Conservation (phyloP, 306 rosid species). For the Cicer pinnatifidum region DNA sequence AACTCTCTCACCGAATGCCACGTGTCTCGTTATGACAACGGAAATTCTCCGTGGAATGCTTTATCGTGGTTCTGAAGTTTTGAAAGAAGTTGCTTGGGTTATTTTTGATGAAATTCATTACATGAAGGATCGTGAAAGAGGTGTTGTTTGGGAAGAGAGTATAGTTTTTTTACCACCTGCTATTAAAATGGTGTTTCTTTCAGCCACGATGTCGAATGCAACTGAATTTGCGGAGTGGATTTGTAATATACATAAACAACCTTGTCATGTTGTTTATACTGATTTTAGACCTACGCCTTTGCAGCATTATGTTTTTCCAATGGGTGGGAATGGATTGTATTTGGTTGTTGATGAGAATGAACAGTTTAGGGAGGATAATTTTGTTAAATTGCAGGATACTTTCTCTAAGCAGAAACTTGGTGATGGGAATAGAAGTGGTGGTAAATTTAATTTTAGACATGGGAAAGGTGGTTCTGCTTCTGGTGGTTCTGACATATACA, state of each 20-base stretch:
- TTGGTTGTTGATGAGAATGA: constrained; percentile 89
- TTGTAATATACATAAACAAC: constrained; percentile 86
- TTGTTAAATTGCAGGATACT: constrained; percentile 71
- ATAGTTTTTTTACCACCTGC: constrained; percentile 91
- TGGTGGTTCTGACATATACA: constrained; percentile 90
- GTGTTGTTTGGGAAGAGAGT: constrained; percentile 99
- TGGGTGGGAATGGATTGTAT: constrained; percentile 82
- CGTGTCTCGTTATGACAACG: constrained; percentile 89
- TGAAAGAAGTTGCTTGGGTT: constrained; percentile 96
- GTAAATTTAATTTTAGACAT: constrained; percentile 61
- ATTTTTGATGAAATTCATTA: constrained; percentile 95
- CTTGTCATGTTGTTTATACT: constrained; percentile 94
- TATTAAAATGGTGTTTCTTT: constrained; percentile 91
- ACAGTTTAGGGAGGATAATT: constrained; percentile 84
- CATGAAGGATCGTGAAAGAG: constrained; percentile 96
- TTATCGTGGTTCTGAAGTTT: constrained; percentile 86
- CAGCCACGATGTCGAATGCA: constrained; percentile 96
- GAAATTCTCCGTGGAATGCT: constrained; percentile 96
- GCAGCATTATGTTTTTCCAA: constrained; percentile 87
- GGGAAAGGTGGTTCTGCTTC: constrained; percentile 67
- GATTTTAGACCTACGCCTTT: constrained; percentile 93
- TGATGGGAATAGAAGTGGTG: constrained; percentile 53
- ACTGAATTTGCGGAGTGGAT: constrained; percentile 98
- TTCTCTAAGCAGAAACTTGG: constrained; percentile 65
- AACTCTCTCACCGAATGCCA: constrained; percentile 82